Conservation (phyloP, 805 yeast genomes). For the Metschnikowia orientalis region DNA sequence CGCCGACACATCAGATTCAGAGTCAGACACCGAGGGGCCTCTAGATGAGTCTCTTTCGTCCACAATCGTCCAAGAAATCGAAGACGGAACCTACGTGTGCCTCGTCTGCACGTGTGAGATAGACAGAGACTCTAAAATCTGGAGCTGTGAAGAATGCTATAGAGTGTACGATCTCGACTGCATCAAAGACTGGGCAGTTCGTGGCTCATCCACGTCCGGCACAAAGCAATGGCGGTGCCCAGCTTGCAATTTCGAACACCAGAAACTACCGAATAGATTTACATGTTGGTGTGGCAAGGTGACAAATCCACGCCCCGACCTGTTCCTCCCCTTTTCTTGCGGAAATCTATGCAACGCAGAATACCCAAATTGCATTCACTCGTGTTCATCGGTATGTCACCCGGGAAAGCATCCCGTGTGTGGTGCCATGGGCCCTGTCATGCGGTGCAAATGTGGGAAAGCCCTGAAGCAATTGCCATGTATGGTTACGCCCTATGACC, state of each 20-base stretch:
- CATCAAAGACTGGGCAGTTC: conserved; percentile 78
- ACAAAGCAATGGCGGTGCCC: conserved; percentile 82
- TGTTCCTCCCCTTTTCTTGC: conserved; percentile 75
- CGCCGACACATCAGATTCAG: conserved; percentile 8
- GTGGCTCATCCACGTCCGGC: conserved; percentile 63
- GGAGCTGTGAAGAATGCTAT: conserved; percentile 76
- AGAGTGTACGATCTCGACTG: conserved; percentile 85
- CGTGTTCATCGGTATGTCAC: conserved; percentile 73
- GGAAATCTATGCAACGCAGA: conserved; percentile 73
- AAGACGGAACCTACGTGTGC: conserved; percentile 71
- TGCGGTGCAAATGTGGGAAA: conserved; percentile 73
- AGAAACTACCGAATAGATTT: conserved; percentile 50
- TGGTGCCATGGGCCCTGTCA: conserved; percentile 68
- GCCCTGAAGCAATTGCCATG: conserved; percentile 65
- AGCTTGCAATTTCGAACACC: conserved; percentile 56
- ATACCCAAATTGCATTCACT: conserved; percentile 60
- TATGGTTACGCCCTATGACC: conserved; percentile 59
- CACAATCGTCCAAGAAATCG: conserved; percentile 54
- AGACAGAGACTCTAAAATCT: conserved; percentile 58
- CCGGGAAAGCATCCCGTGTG: conserved; percentile 87
- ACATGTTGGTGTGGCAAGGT: conserved; percentile 89
- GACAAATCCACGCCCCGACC: conserved; percentile 57
- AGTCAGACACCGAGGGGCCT: conserved; percentile 14
- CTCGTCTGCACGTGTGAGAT: conserved; percentile 85
- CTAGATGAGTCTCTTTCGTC: conserved; percentile 31